Conservation (phyloP, 768 basidiomycete genomes). For the Botryobasidium botryosum region DNA sequence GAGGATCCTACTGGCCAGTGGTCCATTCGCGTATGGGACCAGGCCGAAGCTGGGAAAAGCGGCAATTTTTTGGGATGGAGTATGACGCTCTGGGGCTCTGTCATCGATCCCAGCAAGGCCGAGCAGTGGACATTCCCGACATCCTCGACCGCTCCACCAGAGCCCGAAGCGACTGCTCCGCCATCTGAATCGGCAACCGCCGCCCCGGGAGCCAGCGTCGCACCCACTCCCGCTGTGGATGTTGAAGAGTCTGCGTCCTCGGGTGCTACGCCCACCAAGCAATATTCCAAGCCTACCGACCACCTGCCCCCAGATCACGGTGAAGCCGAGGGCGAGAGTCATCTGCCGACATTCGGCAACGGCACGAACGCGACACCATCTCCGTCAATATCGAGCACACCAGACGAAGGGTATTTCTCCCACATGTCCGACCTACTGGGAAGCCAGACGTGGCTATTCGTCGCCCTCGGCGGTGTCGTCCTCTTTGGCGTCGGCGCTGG, state of each 20-base stretch:
- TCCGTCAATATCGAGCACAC: constrained; percentile 33
- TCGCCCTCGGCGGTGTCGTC: constrained; percentile 59
- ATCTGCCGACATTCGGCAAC: constrained; percentile 37
- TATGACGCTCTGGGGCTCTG: constrained; percentile 81
- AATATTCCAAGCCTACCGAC: constrained; percentile 69
- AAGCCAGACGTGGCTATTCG: constrained; percentile 80
- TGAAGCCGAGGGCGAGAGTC: constrained; percentile 58
- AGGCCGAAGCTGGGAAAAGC: constrained; percentile 37
- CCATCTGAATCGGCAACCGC: constrained; percentile 15
- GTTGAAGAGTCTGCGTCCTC: constrained; percentile 22
- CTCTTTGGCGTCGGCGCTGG: constrained; percentile 54
- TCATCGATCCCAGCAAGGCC: constrained; percentile 52
- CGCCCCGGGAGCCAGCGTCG: constrained; percentile 2
- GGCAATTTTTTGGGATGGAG: constrained; percentile 78
- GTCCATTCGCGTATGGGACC: constrained; percentile 77
- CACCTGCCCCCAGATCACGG: constrained; percentile 81
- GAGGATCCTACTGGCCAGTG: constrained; percentile 83
- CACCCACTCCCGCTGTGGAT: constrained; percentile 21
- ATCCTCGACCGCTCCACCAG: too few relatives aligned
- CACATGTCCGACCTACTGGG: constrained; percentile 56
- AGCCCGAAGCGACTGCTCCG: too few relatives aligned
- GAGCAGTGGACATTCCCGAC: constrained; percentile 31
- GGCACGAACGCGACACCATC: constrained; percentile 15
- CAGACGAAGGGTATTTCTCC: constrained; percentile 75
- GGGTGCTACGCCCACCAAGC: constrained; percentile 32